Base-by-base conservation (phyloP, 1,284 basidiomycete species). In the Melanopsichium pennsylvanicum region DNA sequence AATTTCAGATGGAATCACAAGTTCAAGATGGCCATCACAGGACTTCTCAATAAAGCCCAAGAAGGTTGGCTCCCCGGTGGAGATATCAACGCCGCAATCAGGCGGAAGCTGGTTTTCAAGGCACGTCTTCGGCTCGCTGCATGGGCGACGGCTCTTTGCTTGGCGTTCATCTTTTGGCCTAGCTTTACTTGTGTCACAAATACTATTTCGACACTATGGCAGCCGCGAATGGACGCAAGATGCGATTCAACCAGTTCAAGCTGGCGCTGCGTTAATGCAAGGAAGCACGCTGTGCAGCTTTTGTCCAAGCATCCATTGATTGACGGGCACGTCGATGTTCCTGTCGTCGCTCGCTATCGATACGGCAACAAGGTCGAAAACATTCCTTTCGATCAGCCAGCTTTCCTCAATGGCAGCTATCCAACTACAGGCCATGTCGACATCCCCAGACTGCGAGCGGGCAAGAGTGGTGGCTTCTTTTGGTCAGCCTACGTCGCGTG, bases 271-370 rank as follows among this genome's bases (percentile, higher is more conserved):
- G 40, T 27, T 3, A 38, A 63, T 10, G n/a, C 60, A 21, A 47
- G 40, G 10, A 50, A 37, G 21, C 55, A 64, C 22, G 58, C 64
- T 9, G 31, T 36, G 8, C 19, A 38, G 4, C 45, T 69, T 2
- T 51, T 69, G 2, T 41, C 47, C 5, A 49, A 35, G 12, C 46
- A 63, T 43, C 61, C 66, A 16, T 58, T 73, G 26, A 67, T 73
- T 34, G 70, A 73, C 18, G 67, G 66, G 0, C 70, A 73, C 34
- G 38, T 73, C 16, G 70, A 73, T 22, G 55, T 73, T 6, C 70
- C 70, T 13, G 67, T 60, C 6, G n/a, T 60, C 22, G 54, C 67
- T 0, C 52, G 58, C 10, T 58, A 56, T 21, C 23, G 33, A 18
- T 66, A 66, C 45, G 49, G 36, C 16, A 70, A 70, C 48, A 63